Base-by-base conservation (phyloP, 768 basidiomycete species). In the Trametes cinnabarina region DNA sequence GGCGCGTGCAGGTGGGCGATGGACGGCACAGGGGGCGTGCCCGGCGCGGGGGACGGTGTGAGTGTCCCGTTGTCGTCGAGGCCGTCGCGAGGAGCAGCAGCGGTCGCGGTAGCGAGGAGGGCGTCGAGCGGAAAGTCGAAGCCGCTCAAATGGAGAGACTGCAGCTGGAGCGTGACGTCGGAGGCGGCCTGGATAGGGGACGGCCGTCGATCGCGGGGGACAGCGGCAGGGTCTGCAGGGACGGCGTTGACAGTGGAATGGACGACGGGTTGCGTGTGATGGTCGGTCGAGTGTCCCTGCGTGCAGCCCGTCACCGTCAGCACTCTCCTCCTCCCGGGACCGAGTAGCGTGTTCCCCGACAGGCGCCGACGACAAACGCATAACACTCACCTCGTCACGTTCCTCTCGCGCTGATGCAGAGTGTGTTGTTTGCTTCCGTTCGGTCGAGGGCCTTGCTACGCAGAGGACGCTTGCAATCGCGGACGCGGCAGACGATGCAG, bases 131-230 rank as follows among this genome's bases (percentile, higher is more conserved):
- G 50, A 25, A 61, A 61, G 34, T 57, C 51, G 50, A 61, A 61
- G 44, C 60, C 60, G 30, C 60, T 61, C 44, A 61, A 47, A 49
- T 61, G 60, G n/a, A 61, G 60, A 3, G 55, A 56, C 7, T 60
- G 40, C 40, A 60, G 59, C 37, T 55, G 59, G n/a, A 55, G 42
- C 30, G 11, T n/a, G 12, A 20, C 11, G 19, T 25, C 53, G 37
- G 30, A 46, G 43, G 32, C 17, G 40, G 20, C 17, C 14, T 15
- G n/a, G 40, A 41, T 19, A 41, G 40, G 32, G 43, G 40, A 32
- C 32, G 34, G 4, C 23, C 43, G 52, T 11, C 41, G 52, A 32
- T 52, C 40, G 40, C 51, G 51, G 4, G 40, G 40, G 30, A 32
- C 23, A 26, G 10, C 11, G 20, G n/a, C n/a, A n/a, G n/a, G n/a